phyloP scores from a whole-genome alignment of 768 basidiomycete genomes.

The Amylocystis lapponica region DNA sequence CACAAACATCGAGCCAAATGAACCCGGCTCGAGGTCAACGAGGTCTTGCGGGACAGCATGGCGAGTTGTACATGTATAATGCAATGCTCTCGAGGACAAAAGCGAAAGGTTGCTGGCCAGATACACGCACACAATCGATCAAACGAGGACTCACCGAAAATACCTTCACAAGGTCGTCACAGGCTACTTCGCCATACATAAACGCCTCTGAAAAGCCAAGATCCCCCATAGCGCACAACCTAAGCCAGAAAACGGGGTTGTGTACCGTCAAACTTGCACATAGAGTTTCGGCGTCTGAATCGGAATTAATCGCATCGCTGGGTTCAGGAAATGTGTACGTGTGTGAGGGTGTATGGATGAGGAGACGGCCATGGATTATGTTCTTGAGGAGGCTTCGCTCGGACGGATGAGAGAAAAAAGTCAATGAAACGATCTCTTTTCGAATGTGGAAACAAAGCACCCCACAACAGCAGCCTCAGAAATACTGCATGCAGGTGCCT shows the following conservation, averaged over 20 bases:
- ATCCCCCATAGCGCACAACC: conserved; percentile 55
- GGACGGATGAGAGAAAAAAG: too few relatives aligned
- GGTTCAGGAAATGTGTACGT: conserved; percentile 39
- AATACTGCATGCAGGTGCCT: background rate
- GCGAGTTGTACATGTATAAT: too few relatives aligned
- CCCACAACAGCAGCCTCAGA: background rate
- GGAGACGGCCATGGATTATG: conserved; percentile 43
- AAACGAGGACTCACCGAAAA: conserved; percentile 51
- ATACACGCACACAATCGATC: too few relatives aligned
- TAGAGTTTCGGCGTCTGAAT: conserved; percentile 3
- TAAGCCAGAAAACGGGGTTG: conserved; percentile 50
- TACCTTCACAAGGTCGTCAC: conserved; percentile 55
- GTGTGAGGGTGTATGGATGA: conserved; percentile 38
- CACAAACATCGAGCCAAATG: too few relatives aligned
- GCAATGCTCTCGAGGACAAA: too few relatives aligned
- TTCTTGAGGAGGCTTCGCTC: conserved; percentile 24
- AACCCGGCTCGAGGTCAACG: too few relatives aligned
- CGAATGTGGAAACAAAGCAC: background rate
- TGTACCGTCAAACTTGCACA: conserved; percentile 13
- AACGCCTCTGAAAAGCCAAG: conserved; percentile 73
- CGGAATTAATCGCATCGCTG: too few relatives aligned
- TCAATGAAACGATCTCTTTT: too few relatives aligned
- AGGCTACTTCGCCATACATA: conserved; percentile 74
- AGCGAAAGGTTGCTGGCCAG: too few relatives aligned
- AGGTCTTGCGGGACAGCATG: too few relatives aligned